Conservation (phyloP, 208 protist genomes). For the Strigomonas culicis region DNA sequence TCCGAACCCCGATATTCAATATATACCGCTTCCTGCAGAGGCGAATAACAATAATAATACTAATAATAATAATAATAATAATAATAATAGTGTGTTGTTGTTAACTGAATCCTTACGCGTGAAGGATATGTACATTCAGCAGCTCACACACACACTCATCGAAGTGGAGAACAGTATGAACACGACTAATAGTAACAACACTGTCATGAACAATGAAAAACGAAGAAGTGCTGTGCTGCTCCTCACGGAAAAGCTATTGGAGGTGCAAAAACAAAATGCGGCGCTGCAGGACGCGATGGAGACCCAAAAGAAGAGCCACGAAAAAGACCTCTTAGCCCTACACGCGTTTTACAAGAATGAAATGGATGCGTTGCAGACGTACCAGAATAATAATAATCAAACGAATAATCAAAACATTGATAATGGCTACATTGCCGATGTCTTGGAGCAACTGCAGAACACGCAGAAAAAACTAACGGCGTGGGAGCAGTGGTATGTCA, state of each 20-base stretch:
- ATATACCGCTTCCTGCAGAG: too few relatives aligned
- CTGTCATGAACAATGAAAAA: constrained; percentile 8
- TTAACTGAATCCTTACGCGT: not conserved
- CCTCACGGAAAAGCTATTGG: not conserved
- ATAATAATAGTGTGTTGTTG: not conserved
- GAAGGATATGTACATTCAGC: not conserved
- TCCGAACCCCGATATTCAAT: too few relatives aligned
- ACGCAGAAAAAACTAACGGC: not conserved
- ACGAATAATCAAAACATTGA: not conserved
- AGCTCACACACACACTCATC: not conserved
- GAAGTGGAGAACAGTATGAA: not conserved
- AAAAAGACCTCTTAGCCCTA: too few relatives aligned
- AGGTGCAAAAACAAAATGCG: constrained; percentile 4
- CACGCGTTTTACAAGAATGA: not conserved
- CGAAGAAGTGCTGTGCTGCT: not conserved
- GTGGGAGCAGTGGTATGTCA: not conserved
- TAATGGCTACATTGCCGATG: not conserved
- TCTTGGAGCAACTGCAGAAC: not conserved
- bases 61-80: constrained; percentile 10
- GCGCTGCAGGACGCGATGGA: too few relatives aligned
- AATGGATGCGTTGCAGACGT: not conserved
- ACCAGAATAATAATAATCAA: constrained; percentile 8
- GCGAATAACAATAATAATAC: not conserved
- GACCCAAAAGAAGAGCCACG: not conserved
- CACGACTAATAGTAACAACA: not conserved